Base-by-base conservation (phyloP, 371 early-diverging fungal species). In the Mucor sp. region DNA sequence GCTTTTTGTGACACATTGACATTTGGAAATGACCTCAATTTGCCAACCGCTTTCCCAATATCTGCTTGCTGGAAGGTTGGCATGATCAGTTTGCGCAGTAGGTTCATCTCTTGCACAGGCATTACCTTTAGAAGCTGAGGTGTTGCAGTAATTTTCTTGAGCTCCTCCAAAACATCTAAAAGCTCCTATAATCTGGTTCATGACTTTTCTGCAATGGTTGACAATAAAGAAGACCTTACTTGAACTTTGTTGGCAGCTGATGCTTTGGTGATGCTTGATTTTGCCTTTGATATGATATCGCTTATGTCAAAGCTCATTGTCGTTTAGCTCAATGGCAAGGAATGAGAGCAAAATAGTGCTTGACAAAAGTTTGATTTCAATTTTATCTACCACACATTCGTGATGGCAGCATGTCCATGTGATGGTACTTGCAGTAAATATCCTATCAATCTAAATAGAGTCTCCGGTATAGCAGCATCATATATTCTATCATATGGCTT, bases 21-120 rank as follows among this genome's bases (percentile, higher is more conserved):
- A 58, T 89, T 83, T 12, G 80, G 74, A 60, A 89, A 84, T 63
- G 87, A 87, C 19, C 91, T 76, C 59, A 95, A 75, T 53, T 88
- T 87, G 58, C 90, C 91, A 32, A 95, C 84, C 39, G 83, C 82
- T 67, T 91, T 76, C 5, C 96, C 96, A 65, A 93, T 89, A 21
- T 88, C 89, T 0, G 95, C 44, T 44, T 44, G 44, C 44, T 44
- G n/a, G 14, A 27, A 53, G 14, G 3, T 27, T 53, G 28, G 4
- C 14, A 53, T 92, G 67, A 81, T 84, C 89, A 88, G 63, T 32
- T 9, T 11, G 8, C 0, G 11, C 4, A 0, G 4, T n/a, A 1
- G 3, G 2, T 8, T 4, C 21, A 58, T 15, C 5, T 15, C 3
- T 25, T 9, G 21, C 25, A 12, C n/a, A n/a, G 4, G 4, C n/a